phyloP scores from a whole-genome alignment of 179 eudicot genomes.

The Nepenthes alata region DNA sequence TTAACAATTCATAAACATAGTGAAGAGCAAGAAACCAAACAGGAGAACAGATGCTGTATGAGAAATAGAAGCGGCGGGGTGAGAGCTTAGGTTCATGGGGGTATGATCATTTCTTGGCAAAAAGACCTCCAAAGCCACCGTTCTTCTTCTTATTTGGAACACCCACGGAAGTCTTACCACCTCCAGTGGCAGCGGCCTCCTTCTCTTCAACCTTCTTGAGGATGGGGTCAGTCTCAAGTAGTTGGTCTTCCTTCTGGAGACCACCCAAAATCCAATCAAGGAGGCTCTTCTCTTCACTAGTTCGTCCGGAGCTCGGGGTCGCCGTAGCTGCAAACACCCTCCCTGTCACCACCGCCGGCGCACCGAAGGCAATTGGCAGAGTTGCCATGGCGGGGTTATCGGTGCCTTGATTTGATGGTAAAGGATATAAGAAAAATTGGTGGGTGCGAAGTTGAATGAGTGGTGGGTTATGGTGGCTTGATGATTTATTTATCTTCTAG shows the following conservation, averaged over 20 bases:
- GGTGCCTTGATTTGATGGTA: background rate
- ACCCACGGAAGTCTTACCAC: conserved; percentile 29
- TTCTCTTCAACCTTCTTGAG: conserved; percentile 63
- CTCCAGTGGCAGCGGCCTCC: conserved; percentile 2
- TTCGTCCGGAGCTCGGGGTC: conserved; percentile 33
- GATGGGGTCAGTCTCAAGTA: conserved; percentile 74
- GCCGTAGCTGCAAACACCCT: conserved; percentile 47
- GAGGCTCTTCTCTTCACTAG: conserved; percentile 53
- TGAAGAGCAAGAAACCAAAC: background rate
- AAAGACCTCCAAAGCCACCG: conserved; percentile 59
- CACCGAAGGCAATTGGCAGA: conserved; percentile 40
- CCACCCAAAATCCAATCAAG: conserved; percentile 60
- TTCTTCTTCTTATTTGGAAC: conserved; percentile 51
- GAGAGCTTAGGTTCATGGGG: background rate
- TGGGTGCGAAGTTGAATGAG: background rate
- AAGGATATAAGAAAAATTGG: background rate
- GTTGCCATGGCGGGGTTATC: conserved; percentile 40
- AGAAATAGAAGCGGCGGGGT: background rate
- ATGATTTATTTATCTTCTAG: conserved; percentile 10
- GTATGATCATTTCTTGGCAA: conserved; percentile 49
- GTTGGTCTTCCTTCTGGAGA: conserved; percentile 54
- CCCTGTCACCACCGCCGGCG: conserved; percentile 23
- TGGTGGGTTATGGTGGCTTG: conserved; percentile 6
- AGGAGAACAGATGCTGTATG: background rate
- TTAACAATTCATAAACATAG: too few species aligned